Base-by-base conservation (phyloP, 2,329 filamentous ascomycete species). In the Aspergillus sergii region DNA sequence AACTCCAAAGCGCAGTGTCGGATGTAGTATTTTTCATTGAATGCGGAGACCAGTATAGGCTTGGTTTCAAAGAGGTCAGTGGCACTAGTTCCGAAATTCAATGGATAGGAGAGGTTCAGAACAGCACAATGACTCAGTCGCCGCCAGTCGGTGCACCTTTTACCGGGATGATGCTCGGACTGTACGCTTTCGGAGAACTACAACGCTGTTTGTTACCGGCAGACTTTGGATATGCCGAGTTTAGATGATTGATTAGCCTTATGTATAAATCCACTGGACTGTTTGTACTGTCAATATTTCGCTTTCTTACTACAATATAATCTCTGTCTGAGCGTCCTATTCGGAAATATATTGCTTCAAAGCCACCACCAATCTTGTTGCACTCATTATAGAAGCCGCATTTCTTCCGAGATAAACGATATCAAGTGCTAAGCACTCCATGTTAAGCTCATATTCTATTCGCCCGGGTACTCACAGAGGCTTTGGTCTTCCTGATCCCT, bases 141-240 rank as follows among this genome's bases (percentile, higher is more conserved):
- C 77, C 80, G 2, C 74, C 74, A 0, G 70, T 81, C 11, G 81
- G 81, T 0, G 74, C 74, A 21, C 70, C 76, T 2, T 83, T 82
- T 39, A 81, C 80, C 1, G 81, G 81, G 0, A 78, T 80, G 71
- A 81, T 82, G 80, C 67, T 83, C 55, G 81, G 81, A 0, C n/a
- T 83, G 14, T 83, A 83, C 68, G 72, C 78, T 1, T 81, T 79
- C 66, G 81, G 79, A 4, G 75, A 80, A 46, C 67, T 76, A 21
- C 76, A 82, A 59, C 71, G 73, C 21, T 80, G 77, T 41, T 68
- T 80, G 9, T 69, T 66, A 4, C 80, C 80, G 1, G 81, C 81
- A 0, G 79, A 82, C 57, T 82, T 83, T 65, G 66, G 65, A 19
- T 78, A 76, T 68, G 77, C 71, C 3, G 64, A 72, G 34, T 59